Evolutionary conservation across 23 red algal species (phyloP), one percentile per base, ranked within the genome.

Genomic region (Gracilariopsis chorda): DNA sequence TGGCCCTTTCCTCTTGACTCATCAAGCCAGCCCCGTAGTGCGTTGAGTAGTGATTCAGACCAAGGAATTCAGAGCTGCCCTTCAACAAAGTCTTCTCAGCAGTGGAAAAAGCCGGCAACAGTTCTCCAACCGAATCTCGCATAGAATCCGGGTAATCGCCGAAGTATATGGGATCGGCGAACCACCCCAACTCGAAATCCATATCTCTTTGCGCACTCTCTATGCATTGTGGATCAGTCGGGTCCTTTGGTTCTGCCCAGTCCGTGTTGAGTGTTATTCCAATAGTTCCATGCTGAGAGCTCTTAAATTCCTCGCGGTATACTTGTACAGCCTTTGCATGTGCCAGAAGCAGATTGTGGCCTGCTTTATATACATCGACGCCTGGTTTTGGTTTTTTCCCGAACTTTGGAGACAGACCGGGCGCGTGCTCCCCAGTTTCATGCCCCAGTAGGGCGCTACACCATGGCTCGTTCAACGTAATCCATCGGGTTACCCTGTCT

Each of bases 381-480:
- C 88, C 88, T 35, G 80, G 90, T 28, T 42, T 44, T 23, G 77
- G 59, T 42, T 60, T 41, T 35, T 92, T 77, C 20, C 67, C 67
- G 28, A 42, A 45, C 32, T 73, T 73, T 24, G 67, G 67, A 0
- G 28, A 36, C 19, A 52, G 7, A 48, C 90, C 90, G 27, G 90
- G 90, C 24, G 90, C 90, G 37, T 93, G 90, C 24, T 78, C 81
- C 25, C 90, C 90, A 13, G 63, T 48, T 6, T 78, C 90, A 65
- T 86, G 61, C 19, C 90, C 80, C 17, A 93, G 44, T 19, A 93
- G n/a, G 11, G 78, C 67, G 55, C 67, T 77, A 51, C 79, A 84
- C 80, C 80, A 93, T 49, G 90, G 90, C 68, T 93, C 90, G 64
- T 93, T 93, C 44, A 93, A 45, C 5, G 90, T 93, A 46, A 93